Evolutionary conservation across 768 basidiomycete genomes (phyloP).

Genomic region (Russula sp.): DNA sequence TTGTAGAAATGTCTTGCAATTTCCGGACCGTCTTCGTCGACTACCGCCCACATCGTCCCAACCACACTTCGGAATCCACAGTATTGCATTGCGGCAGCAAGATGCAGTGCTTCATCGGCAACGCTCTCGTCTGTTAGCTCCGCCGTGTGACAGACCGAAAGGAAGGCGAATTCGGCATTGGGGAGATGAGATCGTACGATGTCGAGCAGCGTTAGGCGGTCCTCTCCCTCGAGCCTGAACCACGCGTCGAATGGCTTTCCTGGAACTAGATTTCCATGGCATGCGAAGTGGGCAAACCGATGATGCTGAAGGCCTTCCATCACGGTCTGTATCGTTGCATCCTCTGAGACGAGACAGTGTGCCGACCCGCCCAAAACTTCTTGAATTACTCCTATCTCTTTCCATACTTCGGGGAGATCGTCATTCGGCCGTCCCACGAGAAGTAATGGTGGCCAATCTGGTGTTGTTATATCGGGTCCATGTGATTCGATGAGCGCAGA

Average conservation of each 20-base stretch:
- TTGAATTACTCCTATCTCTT: neutral
- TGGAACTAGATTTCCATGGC: neutral
- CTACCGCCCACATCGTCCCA: neutral
- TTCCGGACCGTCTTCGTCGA: neutral
- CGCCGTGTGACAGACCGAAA: neutral
- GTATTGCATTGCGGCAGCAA: no score
- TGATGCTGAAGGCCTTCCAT: neutral
- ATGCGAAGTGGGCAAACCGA: neutral
- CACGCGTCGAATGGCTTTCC: neutral
- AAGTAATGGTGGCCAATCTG: neutral
- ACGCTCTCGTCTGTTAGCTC: neutral
- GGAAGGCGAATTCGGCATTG: neutral
- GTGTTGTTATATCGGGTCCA: constrained; percentile 27
- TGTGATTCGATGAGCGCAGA: neutral
- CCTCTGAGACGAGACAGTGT: neutral
- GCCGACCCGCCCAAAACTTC: neutral
- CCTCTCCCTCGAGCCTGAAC: no score
- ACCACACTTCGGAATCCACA: no score
- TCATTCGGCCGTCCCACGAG: neutral
- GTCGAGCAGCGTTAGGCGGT: no score
- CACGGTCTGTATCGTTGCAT: neutral
- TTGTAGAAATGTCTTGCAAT: neutral
- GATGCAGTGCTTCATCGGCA: neutral
- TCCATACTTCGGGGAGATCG: neutral
- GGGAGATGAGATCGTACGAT: neutral